Evolutionary conservation across 495 filamentous ascomycete species (phyloP).

Genomic region (Cenococcum geophilum): DNA sequence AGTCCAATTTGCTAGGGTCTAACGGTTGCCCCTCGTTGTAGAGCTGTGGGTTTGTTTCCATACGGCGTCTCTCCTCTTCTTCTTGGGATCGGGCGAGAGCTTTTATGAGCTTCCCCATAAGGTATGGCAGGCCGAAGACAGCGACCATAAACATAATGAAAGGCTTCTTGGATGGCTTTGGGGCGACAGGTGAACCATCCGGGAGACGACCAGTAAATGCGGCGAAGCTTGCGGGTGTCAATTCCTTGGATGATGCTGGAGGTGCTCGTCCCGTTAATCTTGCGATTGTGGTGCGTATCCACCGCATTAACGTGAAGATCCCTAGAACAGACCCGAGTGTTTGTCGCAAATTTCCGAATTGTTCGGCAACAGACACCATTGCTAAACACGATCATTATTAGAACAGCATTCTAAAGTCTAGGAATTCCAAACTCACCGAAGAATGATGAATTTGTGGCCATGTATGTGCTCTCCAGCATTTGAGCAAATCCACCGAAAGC

Average conservation of each 20-base stretch:
- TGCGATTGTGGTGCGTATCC: slow-evolving; percentile 82
- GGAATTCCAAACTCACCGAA: slow-evolving; percentile 63
- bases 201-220: slow-evolving; percentile 69
- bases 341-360: slow-evolving; percentile 85
- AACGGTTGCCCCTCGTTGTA: slow-evolving; percentile 42
- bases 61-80: slow-evolving; percentile 61
- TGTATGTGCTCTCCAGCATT: slow-evolving; percentile 99
- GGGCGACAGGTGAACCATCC: slow-evolving; percentile 49
- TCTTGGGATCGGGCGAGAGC: slow-evolving; percentile 76
- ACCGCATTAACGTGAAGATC: slow-evolving; percentile 92
- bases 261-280: slow-evolving; percentile 91
- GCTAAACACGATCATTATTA: slow-evolving; percentile 48
- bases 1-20: slow-evolving; percentile 85
- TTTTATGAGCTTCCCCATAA: slow-evolving; percentile 91
- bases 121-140: slow-evolving; percentile 88
- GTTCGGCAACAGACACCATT: slow-evolving; percentile 97
- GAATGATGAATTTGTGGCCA: slow-evolving; percentile 99
- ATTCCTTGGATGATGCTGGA: slow-evolving; percentile 74
- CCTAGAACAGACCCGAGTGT: slow-evolving; percentile 94
- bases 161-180: slow-evolving; percentile 83
- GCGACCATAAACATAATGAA: slow-evolving; percentile 93
- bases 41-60: slow-evolving; percentile 44
- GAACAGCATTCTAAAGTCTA: not conserved
- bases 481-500: slow-evolving; percentile 97
- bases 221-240: slow-evolving; percentile 86